Base-by-base conservation (phyloP, 2,329 filamentous ascomycete species). In the Colletotrichum godetiae region DNA sequence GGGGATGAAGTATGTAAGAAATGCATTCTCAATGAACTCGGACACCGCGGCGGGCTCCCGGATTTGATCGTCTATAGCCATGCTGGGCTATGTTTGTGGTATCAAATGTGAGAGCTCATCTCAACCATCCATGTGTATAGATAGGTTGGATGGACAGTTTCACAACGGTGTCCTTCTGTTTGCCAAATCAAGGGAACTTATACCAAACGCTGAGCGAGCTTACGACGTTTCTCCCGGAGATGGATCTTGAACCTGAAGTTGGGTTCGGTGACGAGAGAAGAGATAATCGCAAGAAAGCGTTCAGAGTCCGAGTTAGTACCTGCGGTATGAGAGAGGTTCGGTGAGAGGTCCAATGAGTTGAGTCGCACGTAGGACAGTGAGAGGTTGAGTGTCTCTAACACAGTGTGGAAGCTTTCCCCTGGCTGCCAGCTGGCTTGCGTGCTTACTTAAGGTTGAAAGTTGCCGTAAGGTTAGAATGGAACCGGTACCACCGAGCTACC, bases 1-100 rank as follows among this genome's bases (percentile, higher is more conserved):
- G 11, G 91, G 91, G 62, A 93, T 84, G 57, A 92, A 84, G 76
- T 92, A 92, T 49, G 87, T 87, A 68, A 93, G 83, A 71, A 89
- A 86, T 4, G 91, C 90, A 73, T 87, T 84, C 71, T 92, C 88
- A 59, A 90, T 83, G 78, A 92, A 89, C 76, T 85, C 84, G 15
- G 82, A 76, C 66, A 76, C 82, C 61, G 77, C 81, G 76, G 52
- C 24, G 19, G 68, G 68, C 46, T 72, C 68, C 55, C 46, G 35
- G 13, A 59, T 60, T 5, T 64, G 62, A 13, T 68, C 63, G 22
- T 68, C 33, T 27, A 56, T 49, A 56, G 77, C 76, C 78, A 79
- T 79, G 31, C 67, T 75, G 72, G 66, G 76, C 74, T 74, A 72
- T 52, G 66, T 74, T 53, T 68, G 31, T 35, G 62, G 13, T 56